Percentiles rank a stretch among this genome's conserved stretches.
These are phyloP conservation scores for Xylariales sp. DNA, from an alignment of 2,329 filamentous ascomycete genomes.

Conservation along the genomic window DNA sequence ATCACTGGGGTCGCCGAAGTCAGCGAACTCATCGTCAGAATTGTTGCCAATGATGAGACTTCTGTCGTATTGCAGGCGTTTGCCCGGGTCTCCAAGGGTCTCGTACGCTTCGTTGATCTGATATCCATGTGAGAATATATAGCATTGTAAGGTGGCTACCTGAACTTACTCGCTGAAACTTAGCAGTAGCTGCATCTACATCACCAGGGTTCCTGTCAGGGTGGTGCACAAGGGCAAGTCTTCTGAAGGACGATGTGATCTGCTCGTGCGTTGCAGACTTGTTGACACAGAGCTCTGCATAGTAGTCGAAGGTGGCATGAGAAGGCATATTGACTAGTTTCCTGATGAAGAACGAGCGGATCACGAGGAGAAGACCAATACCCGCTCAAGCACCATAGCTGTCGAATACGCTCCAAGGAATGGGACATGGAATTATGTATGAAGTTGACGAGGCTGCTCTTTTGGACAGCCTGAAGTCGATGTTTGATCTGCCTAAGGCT, in stretches of 20 bases:
- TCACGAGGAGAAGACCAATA: no score
- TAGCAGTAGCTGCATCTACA: background rate
- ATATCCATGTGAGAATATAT: background rate
- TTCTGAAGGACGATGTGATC: background rate
- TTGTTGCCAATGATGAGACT: background rate
- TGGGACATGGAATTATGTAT: no score
- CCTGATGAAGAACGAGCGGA: no score
- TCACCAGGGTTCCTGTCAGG: background rate
- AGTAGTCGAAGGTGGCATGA: background rate
- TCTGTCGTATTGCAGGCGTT: background rate
- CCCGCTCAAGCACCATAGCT: no score
- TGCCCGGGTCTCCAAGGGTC: background rate
- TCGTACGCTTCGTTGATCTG: background rate
- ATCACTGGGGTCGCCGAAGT: background rate
- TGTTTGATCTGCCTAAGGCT: no score
- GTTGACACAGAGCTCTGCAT: background rate
- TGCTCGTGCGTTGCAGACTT: background rate
- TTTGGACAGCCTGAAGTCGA: no score
- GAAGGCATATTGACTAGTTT: background rate
- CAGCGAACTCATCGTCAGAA: background rate
- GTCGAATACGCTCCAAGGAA: no score
- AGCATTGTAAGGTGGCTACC: background rate
- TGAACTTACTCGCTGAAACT: background rate
- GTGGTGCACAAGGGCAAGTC: background rate
- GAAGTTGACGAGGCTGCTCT: no score